Evolutionary conservation across 2,329 filamentous ascomycete species (phyloP).

Genomic region (Ceratocystis eucalypticola): DNA sequence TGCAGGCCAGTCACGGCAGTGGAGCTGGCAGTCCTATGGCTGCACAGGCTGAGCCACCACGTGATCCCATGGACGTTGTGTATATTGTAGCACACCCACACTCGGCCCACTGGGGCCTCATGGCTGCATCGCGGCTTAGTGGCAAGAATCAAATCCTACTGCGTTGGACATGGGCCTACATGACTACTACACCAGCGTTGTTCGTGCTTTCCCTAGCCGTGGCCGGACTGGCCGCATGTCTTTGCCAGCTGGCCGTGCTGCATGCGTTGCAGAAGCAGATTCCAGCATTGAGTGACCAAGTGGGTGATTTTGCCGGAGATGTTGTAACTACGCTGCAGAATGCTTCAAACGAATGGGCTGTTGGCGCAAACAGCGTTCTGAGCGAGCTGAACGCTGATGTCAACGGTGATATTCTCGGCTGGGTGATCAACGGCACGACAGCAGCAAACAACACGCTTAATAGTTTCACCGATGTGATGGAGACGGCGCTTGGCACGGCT

Average conservation of each 20-base stretch:
- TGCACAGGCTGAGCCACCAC: slow-evolving; percentile 23
- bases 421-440: slow-evolving; percentile 70
- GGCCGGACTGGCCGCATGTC: slow-evolving; percentile 67
- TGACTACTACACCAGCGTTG: slow-evolving; percentile 71
- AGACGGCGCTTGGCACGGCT: slow-evolving; percentile 55
- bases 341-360: slow-evolving; percentile 63
- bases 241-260: slow-evolving; percentile 72
- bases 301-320: slow-evolving; percentile 65
- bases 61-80: slow-evolving; percentile 71
- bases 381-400: slow-evolving; percentile 57
- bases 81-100: slow-evolving; percentile 76
- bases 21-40: neutral
- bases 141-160: slow-evolving; percentile 52
- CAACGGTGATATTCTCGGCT: slow-evolving; percentile 73
- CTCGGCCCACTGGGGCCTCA: slow-evolving; percentile 59
- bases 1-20: slow-evolving; percentile 29
- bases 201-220: slow-evolving; percentile 73
- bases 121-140: slow-evolving; percentile 50
- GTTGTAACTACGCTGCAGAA: slow-evolving; percentile 60
- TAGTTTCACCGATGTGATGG: slow-evolving; percentile 65
- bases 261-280: slow-evolving; percentile 59
- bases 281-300: slow-evolving; percentile 58
- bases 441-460: slow-evolving; percentile 80
- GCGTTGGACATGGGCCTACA: slow-evolving; percentile 76
- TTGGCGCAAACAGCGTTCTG: slow-evolving; percentile 61